Evolutionary conservation across 2,329 filamentous ascomycete species (phyloP).

Genomic region (Epichloe sibirici): DNA sequence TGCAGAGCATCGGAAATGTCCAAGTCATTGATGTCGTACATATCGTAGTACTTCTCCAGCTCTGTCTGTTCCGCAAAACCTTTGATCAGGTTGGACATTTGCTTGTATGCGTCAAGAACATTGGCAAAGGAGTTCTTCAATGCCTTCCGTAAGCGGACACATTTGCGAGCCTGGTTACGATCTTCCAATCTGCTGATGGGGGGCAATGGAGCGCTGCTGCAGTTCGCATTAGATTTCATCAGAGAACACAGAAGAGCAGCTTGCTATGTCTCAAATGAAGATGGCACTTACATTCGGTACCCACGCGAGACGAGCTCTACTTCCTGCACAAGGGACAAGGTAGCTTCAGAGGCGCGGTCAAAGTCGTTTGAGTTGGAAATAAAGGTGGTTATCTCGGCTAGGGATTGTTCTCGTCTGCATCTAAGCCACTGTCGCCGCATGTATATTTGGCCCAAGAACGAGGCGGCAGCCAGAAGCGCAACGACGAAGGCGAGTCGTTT

Average conservation of each 20-base stretch:
- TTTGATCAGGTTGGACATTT: conserved; percentile 56
- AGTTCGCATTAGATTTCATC: background rate
- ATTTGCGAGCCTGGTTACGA: conserved; percentile 64
- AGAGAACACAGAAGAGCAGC: background rate
- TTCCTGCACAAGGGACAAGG: conserved; percentile 76
- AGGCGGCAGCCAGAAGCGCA: conserved; percentile 39
- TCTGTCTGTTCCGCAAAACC: conserved; percentile 67
- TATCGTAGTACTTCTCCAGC: conserved; percentile 84
- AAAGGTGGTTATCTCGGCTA: conserved; percentile 56
- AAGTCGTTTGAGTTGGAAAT: conserved; percentile 68
- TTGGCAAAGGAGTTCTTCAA: conserved; percentile 58
- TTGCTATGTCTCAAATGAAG: background rate
- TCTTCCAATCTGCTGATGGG: conserved; percentile 90
- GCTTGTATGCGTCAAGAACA: conserved; percentile 59
- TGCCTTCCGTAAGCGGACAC: conserved; percentile 65
- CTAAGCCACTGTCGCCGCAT: conserved; percentile 71
- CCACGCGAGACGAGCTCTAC: conserved; percentile 91
- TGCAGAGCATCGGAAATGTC: conserved; percentile 60
- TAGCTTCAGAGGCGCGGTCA: conserved; percentile 63
- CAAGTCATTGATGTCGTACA: conserved; percentile 66
- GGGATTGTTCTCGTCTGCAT: conserved; percentile 61
- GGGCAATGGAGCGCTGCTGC: conserved; percentile 73
- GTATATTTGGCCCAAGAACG: conserved; percentile 52
- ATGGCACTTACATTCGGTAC: conserved; percentile 60
- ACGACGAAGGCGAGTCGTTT: conserved; percentile 39